Evolutionary conservation across 805 yeast genomes (phyloP).

Genomic region (Wickerhamiella kurtzmanii): DNA sequence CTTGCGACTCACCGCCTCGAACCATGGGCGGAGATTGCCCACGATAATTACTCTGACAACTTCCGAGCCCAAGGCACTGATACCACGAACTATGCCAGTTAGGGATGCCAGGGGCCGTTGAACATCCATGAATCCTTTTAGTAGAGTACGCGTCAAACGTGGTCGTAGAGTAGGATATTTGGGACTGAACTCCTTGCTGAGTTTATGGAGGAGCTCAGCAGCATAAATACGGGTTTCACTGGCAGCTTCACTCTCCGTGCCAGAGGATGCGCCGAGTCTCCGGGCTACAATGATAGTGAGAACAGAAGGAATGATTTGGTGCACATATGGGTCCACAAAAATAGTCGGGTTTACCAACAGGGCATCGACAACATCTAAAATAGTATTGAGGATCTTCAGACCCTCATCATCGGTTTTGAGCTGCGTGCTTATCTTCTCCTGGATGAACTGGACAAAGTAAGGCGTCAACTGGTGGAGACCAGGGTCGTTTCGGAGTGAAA

Average conservation of each 20-base stretch:
- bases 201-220: constrained; percentile 64
- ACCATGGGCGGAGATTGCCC: constrained; percentile 78
- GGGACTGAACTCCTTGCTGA: constrained; percentile 67
- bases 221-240: constrained; percentile 76
- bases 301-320: constrained; percentile 93
- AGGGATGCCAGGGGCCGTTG: constrained; percentile 78
- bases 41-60: constrained; percentile 70
- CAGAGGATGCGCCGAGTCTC: constrained; percentile 43
- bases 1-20: constrained; percentile 34
- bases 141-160: constrained; percentile 79
- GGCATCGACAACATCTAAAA: constrained; percentile 81
- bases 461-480: constrained; percentile 96
- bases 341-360: constrained; percentile 69
- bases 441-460: constrained; percentile 87
- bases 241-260: constrained; percentile 28
- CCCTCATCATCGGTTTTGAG: constrained; percentile 37
- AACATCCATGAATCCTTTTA: constrained; percentile 80
- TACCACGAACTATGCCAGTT: constrained; percentile 80
- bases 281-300: constrained; percentile 81
- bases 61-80: constrained; percentile 73
- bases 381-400: constrained; percentile 50
- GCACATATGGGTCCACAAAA: constrained; percentile 88
- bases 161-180: constrained; percentile 84
- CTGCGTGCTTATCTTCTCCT: constrained; percentile 87
- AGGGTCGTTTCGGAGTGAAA: constrained; percentile 77